Conservation (phyloP, 208 protist genomes). For the Leishmania major region DNA sequence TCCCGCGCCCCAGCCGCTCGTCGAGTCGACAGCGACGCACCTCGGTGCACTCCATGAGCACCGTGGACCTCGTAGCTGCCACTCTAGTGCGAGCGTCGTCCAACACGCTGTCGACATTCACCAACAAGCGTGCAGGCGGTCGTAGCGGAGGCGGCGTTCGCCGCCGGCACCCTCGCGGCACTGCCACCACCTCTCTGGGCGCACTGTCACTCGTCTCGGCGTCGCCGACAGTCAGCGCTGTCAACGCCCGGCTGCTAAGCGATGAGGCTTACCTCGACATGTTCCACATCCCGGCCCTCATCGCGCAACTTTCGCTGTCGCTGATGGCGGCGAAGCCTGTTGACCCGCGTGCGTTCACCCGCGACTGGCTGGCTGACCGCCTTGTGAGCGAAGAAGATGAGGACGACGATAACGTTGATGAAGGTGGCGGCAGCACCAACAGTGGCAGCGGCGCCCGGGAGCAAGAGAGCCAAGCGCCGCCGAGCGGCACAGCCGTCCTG, state of each 20-base stretch:
- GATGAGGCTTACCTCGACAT: conserved; percentile 67
- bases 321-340: conserved; percentile 60
- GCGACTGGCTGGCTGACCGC: conserved; percentile 55
- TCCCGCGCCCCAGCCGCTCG: neutral
- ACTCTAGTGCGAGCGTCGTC: neutral
- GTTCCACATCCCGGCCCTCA: conserved; percentile 48
- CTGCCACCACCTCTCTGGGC: conserved; percentile 1
- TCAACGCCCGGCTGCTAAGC: conserved; percentile 26
- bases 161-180: neutral
- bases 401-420: neutral
- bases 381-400: conserved; percentile 36
- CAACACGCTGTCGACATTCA: neutral
- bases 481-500: neutral
- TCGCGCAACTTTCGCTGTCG: conserved; percentile 52
- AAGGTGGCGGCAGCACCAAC: neutral
- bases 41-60: conserved; percentile 11
- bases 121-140: neutral
- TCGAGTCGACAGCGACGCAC: neutral
- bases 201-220: conserved; percentile 2
- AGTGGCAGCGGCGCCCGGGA: neutral
- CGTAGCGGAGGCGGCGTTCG: neutral
- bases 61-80: conserved; percentile 1
- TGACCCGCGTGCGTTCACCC: conserved; percentile 65
- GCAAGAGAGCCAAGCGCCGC: neutral
- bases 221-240: neutral